A percentile compares a stretch with the other conserved stretches of the same genome.
phyloP scores from a whole-genome alignment of 2,329 filamentous ascomycete species.

The Ophiognomonia clavigignenti-juglandacearum region DNA sequence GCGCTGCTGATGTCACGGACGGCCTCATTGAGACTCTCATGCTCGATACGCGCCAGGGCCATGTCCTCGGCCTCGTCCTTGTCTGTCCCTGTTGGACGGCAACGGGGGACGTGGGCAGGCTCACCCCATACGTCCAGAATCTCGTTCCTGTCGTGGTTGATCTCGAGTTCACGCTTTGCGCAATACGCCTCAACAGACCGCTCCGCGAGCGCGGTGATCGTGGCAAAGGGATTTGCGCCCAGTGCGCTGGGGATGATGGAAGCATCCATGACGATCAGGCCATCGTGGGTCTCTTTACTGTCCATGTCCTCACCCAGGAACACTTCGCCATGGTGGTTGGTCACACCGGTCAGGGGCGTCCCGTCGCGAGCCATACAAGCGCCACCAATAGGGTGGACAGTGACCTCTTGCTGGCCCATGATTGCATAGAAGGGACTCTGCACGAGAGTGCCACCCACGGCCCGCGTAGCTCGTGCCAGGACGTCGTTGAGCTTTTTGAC shows the following conservation, averaged over 20 bases:
- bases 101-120: slow-evolving; percentile 33
- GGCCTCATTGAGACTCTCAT: slow-evolving; percentile 32
- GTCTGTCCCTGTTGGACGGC: neutral
- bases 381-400: slow-evolving; percentile 63
- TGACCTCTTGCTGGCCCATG: slow-evolving; percentile 53
- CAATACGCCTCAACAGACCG: slow-evolving; percentile 52
- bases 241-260: slow-evolving; percentile 58
- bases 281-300: slow-evolving; percentile 42
- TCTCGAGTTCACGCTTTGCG: slow-evolving; percentile 32
- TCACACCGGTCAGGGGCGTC: slow-evolving; percentile 51
- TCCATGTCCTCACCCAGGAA: slow-evolving; percentile 37
- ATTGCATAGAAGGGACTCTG: slow-evolving; percentile 54
- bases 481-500: slow-evolving; percentile 47
- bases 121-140: slow-evolving; percentile 50
- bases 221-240: slow-evolving; percentile 62
- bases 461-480: slow-evolving; percentile 48
- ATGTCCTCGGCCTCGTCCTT: slow-evolving; percentile 15
- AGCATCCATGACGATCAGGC: slow-evolving; percentile 58
- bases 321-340: slow-evolving; percentile 57
- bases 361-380: slow-evolving; percentile 58
- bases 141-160: slow-evolving; percentile 41
- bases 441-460: slow-evolving; percentile 56
- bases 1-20: slow-evolving; percentile 36
- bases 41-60: slow-evolving; percentile 18
- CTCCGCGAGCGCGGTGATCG: slow-evolving; percentile 65